Base-by-base conservation (phyloP, 1,139 yeast genomes). In the Protomyces arabidopsidicola region DNA sequence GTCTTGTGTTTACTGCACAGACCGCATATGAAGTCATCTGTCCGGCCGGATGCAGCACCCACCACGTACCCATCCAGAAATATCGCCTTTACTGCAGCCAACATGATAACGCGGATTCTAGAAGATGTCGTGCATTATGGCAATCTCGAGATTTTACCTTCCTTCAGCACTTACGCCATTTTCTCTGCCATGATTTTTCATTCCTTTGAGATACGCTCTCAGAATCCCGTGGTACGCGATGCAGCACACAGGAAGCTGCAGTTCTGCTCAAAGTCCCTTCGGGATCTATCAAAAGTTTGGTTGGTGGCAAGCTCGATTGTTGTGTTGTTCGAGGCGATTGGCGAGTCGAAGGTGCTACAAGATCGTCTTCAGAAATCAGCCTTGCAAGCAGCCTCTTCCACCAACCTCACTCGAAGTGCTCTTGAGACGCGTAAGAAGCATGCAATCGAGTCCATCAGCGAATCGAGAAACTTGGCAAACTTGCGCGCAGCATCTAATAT, bases 61-160 rank as follows among this genome's bases (percentile, higher is more conserved):
- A 83, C 80, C 71, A 82, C 81, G 65, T 86, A 85, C 72, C 90
- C 93, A 1, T 84, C 90, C 6, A 85, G 93, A 88, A 90, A 93
- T 14, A 87, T 88, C 67, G 87, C 91, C 1, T 88, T 88, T 77
- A 91, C 87, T 73, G 90, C 95, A 0, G 90, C 95, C 1, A 84
- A 89, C 71, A 86, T 87, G 87, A 85, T 88, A 67, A 83, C 88
- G 5, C 79, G 84, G 66, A 85, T 88, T 63, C 77, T 84, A 55
- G 86, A 86, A 65, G 84, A 83, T 66, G 71, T 88, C 67, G 74
- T 81, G 45, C 82, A 81, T 55, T 78, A 81, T 59, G 80, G 81
- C 65, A 82, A 83, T 70, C 72, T 85, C 65, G 76, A 76, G 67
- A 80, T 80, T 70, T 79, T 85, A 71, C 86, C 87, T 34, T 83